phyloP scores from a whole-genome alignment of 2,329 filamentous ascomycete species.

The Orbilia brochopaga region DNA sequence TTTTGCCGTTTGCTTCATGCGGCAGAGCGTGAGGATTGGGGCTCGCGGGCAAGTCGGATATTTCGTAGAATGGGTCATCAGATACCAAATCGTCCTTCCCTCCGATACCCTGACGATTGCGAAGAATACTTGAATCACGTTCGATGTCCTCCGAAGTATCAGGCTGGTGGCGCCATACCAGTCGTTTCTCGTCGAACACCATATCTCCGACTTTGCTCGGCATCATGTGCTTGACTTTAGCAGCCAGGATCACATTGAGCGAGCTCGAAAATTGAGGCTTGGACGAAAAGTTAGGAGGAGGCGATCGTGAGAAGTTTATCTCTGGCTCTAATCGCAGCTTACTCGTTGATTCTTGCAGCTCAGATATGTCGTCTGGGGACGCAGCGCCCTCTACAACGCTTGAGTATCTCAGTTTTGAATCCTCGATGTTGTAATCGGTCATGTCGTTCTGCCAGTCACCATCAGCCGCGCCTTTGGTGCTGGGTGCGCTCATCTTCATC shows the following conservation, averaged over 20 bases:
- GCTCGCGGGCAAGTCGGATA: conserved; percentile 41
- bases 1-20: neutral
- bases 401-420: conserved; percentile 5
- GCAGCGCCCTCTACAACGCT: neutral
- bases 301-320: conserved; percentile 38
- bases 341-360: conserved; percentile 22
- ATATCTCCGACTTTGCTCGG: conserved; percentile 42
- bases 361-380: conserved; percentile 3
- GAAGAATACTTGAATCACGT: neutral
- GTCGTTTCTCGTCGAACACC: conserved; percentile 42
- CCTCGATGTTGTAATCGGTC: conserved; percentile 2
- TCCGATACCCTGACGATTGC: conserved; percentile 7
- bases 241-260: conserved; percentile 42
- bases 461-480: neutral
- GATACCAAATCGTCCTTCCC: neutral
- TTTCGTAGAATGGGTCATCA: conserved; percentile 40
- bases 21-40: conserved; percentile 6
- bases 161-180: conserved; percentile 25
- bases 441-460: conserved; percentile 6
- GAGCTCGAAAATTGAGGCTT: conserved; percentile 21
- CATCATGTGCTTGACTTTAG: conserved; percentile 47
- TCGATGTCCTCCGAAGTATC: conserved; percentile 9
- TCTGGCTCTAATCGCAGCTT: conserved; percentile 33
- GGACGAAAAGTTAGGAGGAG: conserved; percentile 35
- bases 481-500: conserved; percentile 28